Evolutionary conservation across 129 eudicot species (phyloP).

Genomic region (Chrysanthemum seticuspe): DNA sequence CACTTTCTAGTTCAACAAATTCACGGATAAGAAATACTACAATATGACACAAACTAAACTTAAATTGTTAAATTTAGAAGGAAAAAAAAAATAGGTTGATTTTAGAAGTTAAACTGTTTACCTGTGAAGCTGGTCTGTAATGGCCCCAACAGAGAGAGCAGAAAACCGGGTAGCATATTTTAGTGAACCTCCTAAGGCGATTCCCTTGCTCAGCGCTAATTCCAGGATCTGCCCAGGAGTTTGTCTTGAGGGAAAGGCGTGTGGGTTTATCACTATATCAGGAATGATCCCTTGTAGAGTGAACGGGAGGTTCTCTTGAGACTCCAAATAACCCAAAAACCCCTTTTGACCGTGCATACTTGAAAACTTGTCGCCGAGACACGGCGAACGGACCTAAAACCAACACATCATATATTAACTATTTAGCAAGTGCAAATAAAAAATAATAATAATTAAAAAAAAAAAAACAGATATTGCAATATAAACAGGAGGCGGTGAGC

Average conservation of each 20-base stretch:
- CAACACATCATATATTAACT: not conserved
- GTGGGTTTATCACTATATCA: too few species aligned
- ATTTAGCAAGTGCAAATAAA: not conserved
- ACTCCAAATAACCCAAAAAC: too few species aligned
- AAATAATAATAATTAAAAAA: not conserved
- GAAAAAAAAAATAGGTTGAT: not conserved
- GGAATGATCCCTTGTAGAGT: too few species aligned
- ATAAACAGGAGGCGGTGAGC: too few species aligned
- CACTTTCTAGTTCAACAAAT: not conserved
- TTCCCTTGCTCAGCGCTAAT: constrained; percentile 82
- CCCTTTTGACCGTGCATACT: constrained; percentile 36
- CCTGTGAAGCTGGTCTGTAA: constrained; percentile 86
- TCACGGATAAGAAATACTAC: not conserved
- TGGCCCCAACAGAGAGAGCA: constrained; percentile 64
- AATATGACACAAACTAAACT: not conserved
- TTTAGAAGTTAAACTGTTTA: constrained; percentile 21
- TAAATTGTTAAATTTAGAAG: not conserved
- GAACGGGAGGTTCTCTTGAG: too few species aligned
- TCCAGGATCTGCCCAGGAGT: constrained; percentile 86
- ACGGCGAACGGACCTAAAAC: constrained; percentile 79
- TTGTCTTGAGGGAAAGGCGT: constrained; percentile 24
- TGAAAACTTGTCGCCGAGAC: constrained; percentile 94
- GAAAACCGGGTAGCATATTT: constrained; percentile 89
- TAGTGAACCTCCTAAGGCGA: constrained; percentile 72
- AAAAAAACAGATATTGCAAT: too few species aligned